A percentile compares a stretch with the other conserved stretches of the same genome.
These are phyloP conservation scores for Cercospora berteroae DNA, from an alignment of 2,329 filamentous ascomycete genomes.

Conservation along the genomic window DNA sequence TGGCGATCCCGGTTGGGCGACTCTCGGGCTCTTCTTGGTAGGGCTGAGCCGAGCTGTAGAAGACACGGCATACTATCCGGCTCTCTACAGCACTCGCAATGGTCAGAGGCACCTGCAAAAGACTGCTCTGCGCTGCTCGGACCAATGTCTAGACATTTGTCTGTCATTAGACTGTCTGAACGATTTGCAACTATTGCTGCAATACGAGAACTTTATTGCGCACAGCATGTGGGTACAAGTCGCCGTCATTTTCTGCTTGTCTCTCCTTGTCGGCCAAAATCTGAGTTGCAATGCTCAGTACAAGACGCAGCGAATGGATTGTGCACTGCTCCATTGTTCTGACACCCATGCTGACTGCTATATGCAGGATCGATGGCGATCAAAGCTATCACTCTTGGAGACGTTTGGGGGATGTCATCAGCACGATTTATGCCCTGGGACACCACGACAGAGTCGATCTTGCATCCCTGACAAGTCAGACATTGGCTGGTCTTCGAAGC, in stretches of 20 bases:
- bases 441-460: slow-evolving; percentile 46
- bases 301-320: not conserved
- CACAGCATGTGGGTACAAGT: slow-evolving; percentile 36
- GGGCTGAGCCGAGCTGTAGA: slow-evolving; percentile 40
- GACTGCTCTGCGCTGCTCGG: slow-evolving; percentile 26
- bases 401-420: slow-evolving; percentile 47
- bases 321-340: not conserved
- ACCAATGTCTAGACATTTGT: slow-evolving; percentile 40
- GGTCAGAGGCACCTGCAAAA: slow-evolving; percentile 35
- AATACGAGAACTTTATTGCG: slow-evolving; percentile 51
- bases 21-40: slow-evolving; percentile 42
- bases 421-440: slow-evolving; percentile 50
- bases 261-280: not conserved
- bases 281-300: not conserved
- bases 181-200: slow-evolving; percentile 47
- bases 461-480: slow-evolving; percentile 37
- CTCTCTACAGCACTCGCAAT: slow-evolving; percentile 30
- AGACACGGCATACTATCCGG: slow-evolving; percentile 36
- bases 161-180: slow-evolving; percentile 41
- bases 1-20: slow-evolving; percentile 41
- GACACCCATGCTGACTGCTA: not conserved
- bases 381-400: slow-evolving; percentile 51
- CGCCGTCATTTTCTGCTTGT: not conserved
- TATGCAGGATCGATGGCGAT: slow-evolving; percentile 13
- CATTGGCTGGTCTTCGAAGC: slow-evolving; percentile 44